Conservation (phyloP, 2,329 filamentous ascomycete genomes). For the Colletotrichum sp. region DNA sequence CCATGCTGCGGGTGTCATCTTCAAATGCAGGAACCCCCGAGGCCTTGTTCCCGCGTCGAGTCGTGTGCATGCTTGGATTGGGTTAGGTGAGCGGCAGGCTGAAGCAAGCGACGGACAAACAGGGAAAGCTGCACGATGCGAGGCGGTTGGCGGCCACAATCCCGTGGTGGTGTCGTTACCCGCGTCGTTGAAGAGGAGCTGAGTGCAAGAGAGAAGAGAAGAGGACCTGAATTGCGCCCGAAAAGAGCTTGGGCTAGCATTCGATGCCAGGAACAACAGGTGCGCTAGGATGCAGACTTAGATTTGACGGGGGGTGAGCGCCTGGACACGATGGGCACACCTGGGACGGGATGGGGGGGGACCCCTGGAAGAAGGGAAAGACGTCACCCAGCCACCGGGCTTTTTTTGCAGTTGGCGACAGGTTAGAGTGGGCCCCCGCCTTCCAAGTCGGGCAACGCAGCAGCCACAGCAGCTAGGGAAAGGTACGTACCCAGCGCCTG, state of each 20-base stretch:
- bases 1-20: conserved; percentile 10
- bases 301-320: not conserved
- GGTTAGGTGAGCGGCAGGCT: conserved; percentile 4
- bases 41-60: not conserved
- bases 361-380: conserved; percentile 14
- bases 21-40: conserved; percentile 19
- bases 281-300: not conserved
- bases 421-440: not conserved
- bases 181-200: not conserved
- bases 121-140: not conserved
- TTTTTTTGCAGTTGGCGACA: conserved; percentile 1
- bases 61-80: conserved; percentile 7
- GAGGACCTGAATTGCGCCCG: not conserved
- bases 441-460: not conserved
- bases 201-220: not conserved
- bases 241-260: not conserved
- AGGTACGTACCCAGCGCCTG: not conserved
- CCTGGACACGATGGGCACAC: not conserved
- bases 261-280: not conserved
- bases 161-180: not conserved
- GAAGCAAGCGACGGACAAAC: not conserved
- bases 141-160: not conserved
- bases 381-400: conserved; percentile 22
- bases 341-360: not conserved
- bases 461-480: not conserved